Conservation (phyloP, 1,284 basidiomycete genomes). For the Marasmius tenuissimus region DNA sequence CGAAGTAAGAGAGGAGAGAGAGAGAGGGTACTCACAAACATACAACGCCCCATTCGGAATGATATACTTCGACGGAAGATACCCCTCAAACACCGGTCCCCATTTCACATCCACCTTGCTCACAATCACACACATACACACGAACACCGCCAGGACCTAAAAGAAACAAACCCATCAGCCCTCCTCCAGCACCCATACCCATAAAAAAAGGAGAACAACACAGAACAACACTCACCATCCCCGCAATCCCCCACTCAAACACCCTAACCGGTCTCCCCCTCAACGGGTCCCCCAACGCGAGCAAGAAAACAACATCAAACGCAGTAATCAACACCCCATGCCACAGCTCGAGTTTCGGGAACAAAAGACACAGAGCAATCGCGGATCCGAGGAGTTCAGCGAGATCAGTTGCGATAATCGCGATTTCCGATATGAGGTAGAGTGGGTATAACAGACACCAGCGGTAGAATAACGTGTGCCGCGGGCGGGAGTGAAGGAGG, state of each 20-base stretch:
- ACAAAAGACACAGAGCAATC: slow-evolving; percentile 65
- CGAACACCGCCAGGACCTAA: slow-evolving; percentile 67
- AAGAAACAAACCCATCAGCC: background rate
- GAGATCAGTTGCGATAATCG: slow-evolving; percentile 75
- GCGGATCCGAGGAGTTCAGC: slow-evolving; percentile 68
- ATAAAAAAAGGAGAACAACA: background rate
- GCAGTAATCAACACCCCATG: slow-evolving; percentile 78
- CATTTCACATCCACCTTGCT: slow-evolving; percentile 68
- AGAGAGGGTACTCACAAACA: slow-evolving; percentile 53
- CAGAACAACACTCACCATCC: slow-evolving; percentile 38
- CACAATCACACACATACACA: slow-evolving; percentile 73
- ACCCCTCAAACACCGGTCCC: slow-evolving; percentile 74
- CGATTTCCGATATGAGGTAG: slow-evolving; percentile 66
- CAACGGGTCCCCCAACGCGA: slow-evolving; percentile 42
- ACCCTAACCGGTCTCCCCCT: slow-evolving; percentile 41
- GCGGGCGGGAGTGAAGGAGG: slow-evolving; percentile 47
- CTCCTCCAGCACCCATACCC: background rate
- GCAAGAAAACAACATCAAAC: slow-evolving; percentile 67
- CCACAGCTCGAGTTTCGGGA: slow-evolving; percentile 74
- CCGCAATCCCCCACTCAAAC: slow-evolving; percentile 68
- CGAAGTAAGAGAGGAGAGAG: background rate
- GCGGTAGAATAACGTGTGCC: slow-evolving; percentile 45
- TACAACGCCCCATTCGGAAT: slow-evolving; percentile 51
- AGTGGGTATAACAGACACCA: slow-evolving; percentile 56
- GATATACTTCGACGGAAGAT: slow-evolving; percentile 64